Conservation (phyloP, 305 asterid genomes). For the Salvia sclarea region DNA sequence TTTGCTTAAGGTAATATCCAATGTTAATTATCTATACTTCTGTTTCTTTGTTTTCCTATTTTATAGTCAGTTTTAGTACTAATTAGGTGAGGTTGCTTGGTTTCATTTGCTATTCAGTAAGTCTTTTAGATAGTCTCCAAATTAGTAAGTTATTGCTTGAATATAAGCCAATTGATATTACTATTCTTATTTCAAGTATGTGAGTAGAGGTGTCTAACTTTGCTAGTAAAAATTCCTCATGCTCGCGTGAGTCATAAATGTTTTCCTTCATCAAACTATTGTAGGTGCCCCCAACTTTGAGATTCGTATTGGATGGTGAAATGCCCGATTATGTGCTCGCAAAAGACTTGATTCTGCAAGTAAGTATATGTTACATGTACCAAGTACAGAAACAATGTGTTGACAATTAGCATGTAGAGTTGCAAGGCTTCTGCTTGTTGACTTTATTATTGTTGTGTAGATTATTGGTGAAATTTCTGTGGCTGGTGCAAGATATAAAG, state of each 20-base stretch:
- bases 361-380: slow-evolving; percentile 37
- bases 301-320: slow-evolving; percentile 94
- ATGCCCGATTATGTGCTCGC: slow-evolving; percentile 96
- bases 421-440: not conserved
- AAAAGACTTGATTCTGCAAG: slow-evolving; percentile 94
- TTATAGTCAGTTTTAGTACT: no score
- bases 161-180: not conserved
- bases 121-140: no score
- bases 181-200: no score
- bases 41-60: no score
- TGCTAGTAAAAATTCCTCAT: no score
- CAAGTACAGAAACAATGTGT: no score
- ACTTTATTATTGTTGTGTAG: slow-evolving; percentile 38
- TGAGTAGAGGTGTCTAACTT: no score
- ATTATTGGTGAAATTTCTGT: slow-evolving; percentile 96
- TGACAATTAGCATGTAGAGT: not conserved
- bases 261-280: slow-evolving; percentile 16
- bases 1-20: slow-evolving; percentile 64
- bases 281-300: slow-evolving; percentile 94
- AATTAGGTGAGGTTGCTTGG: no score
- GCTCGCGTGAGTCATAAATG: not conserved
- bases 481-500: slow-evolving; percentile 93
- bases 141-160: not conserved
- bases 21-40: not conserved
- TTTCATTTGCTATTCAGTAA: no score